These are phyloP conservation scores for Neonothopanus nambi DNA, from an alignment of 1,284 basidiomycete genomes.

Conservation along the genomic window DNA sequence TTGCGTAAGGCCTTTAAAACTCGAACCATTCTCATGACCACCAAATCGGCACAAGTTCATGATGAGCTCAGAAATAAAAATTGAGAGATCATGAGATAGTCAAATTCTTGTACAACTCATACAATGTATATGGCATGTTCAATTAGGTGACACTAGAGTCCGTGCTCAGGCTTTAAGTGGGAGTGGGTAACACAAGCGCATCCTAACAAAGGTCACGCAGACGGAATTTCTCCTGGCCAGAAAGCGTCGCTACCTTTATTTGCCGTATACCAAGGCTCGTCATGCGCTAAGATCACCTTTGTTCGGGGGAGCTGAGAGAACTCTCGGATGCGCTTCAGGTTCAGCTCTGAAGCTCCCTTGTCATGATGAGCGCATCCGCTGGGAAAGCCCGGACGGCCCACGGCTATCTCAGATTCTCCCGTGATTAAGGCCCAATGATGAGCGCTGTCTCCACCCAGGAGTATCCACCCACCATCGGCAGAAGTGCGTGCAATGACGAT, in stretches of 20 bases:
- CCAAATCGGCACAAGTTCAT: too few species aligned
- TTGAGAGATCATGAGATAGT: too few species aligned
- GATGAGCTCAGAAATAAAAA: too few species aligned
- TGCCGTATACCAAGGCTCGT: constrained; percentile 48
- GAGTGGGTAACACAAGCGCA: too few species aligned
- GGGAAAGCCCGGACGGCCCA: constrained; percentile 23
- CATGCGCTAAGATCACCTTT: constrained; percentile 52
- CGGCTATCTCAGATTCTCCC: constrained; percentile 44
- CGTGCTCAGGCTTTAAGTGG: too few species aligned
- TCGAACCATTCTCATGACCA: too few species aligned
- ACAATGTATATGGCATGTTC: too few species aligned
- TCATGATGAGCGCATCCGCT: constrained; percentile 45
- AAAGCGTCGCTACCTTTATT: constrained; percentile 41
- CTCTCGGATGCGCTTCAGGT: constrained; percentile 41
- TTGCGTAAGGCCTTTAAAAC: too few species aligned
- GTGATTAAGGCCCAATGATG: constrained; percentile 54
- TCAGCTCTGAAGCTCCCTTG: constrained; percentile 39
- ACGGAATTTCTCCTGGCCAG: constrained; percentile 44
- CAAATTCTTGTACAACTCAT: too few species aligned
- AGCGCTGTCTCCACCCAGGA: constrained; percentile 54
- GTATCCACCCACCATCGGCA: constrained; percentile 55
- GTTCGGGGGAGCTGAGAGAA: constrained; percentile 41
- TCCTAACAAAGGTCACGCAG: too few species aligned
- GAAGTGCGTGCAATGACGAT: constrained; percentile 57
- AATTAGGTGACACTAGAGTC: too few species aligned